Conservation (phyloP, 352 stramenopile species). For the Globisporangium takayamanum region DNA sequence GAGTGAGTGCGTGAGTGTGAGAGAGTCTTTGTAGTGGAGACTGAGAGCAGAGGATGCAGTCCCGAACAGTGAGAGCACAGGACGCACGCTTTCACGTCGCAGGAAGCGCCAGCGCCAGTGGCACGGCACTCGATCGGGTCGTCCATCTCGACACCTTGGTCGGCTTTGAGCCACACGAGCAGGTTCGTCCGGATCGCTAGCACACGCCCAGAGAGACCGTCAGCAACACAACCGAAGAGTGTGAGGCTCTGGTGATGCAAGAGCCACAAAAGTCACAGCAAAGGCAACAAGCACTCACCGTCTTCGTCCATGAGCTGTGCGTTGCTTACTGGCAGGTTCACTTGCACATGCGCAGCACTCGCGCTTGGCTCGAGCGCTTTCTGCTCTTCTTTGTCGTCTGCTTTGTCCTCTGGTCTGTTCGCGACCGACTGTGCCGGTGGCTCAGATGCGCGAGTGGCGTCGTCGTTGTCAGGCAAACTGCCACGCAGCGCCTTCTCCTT, state of each 20-base stretch:
- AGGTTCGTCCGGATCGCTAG: constrained; percentile 30
- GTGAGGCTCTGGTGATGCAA: no score
- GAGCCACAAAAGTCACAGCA: no score
- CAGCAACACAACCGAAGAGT: no score
- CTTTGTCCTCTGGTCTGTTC: background rate
- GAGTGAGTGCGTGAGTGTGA: background rate
- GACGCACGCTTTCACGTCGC: constrained; percentile 36
- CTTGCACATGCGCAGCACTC: no score
- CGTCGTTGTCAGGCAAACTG: background rate
- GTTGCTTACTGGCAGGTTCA: no score
- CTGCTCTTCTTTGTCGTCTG: no score
- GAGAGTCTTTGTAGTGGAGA: background rate
- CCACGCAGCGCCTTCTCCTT: constrained; percentile 14
- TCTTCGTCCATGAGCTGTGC: no score
- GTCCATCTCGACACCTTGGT: constrained; percentile 46
- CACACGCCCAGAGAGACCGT: background rate
- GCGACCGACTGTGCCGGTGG: background rate
- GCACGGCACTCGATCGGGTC: constrained; percentile 24
- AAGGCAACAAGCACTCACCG: no score
- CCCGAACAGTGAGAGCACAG: background rate
- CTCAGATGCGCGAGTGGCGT: background rate
- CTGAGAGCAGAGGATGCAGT: background rate
- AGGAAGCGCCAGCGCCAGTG: constrained; percentile 23
- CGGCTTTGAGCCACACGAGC: constrained; percentile 40
- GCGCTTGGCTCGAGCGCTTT: no score